phyloP scores from a whole-genome alignment of 768 basidiomycete species.

The Candolleomyces eurysporus region DNA sequence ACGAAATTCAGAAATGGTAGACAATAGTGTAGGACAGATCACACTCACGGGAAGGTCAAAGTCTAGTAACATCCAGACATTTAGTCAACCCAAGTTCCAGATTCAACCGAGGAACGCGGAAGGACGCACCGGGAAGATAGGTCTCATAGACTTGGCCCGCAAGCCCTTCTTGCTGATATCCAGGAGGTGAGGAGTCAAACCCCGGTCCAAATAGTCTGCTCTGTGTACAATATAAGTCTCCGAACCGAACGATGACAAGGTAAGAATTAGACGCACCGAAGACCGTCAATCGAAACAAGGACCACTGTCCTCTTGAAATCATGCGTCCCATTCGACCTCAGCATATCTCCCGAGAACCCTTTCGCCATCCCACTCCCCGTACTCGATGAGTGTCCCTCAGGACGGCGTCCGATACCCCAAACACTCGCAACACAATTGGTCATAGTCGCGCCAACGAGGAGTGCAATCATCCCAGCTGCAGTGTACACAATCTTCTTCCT shows the following conservation, averaged over 20 bases:
- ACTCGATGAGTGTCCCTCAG: too few relatives aligned
- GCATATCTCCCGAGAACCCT: constrained; percentile 34
- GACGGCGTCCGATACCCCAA: constrained; percentile 17
- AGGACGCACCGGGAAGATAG: constrained; percentile 73
- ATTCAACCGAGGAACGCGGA: neutral
- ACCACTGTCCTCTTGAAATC: constrained; percentile 78
- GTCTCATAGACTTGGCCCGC: constrained; percentile 83
- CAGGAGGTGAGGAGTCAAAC: constrained; percentile 79
- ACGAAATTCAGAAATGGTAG: constrained; percentile 3
- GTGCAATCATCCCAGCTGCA: constrained; percentile 37
- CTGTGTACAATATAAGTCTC: constrained; percentile 31
- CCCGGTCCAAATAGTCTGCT: constrained; percentile 85
- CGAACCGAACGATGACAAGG: neutral
- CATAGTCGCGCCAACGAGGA: constrained; percentile 39
- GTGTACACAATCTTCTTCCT: constrained; percentile 34
- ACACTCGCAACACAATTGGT: neutral
- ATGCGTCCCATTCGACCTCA: constrained; percentile 80
- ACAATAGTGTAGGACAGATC: neutral
- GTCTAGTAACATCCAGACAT: constrained; percentile 48
- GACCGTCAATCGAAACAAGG: constrained; percentile 84
- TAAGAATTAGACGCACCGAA: constrained; percentile 47
- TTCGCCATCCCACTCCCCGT: neutral
- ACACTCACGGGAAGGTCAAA: constrained; percentile 82
- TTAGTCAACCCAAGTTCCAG: constrained; percentile 9
- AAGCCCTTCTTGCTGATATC: constrained; percentile 79